A percentile compares a stretch with the other conserved stretches of the same genome.
Conservation (phyloP, 768 basidiomycete species). For the Lentinus tigrinus region DNA sequence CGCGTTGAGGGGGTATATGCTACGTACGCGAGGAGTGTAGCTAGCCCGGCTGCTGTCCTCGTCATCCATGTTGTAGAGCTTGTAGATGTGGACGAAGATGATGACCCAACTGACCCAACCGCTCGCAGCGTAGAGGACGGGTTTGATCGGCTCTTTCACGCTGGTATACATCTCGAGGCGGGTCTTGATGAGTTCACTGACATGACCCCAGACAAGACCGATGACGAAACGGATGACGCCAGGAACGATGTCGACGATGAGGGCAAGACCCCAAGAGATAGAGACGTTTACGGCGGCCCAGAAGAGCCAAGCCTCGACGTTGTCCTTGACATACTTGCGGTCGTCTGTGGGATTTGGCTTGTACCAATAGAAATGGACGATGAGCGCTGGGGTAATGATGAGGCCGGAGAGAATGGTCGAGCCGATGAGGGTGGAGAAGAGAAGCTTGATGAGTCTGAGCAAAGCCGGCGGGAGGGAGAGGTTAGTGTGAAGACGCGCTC, state of each 20-base stretch:
- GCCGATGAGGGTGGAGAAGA: conserved; percentile 74
- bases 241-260: conserved; percentile 70
- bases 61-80: conserved; percentile 46
- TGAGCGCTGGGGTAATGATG: conserved; percentile 58
- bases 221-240: conserved; percentile 51
- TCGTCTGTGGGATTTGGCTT: conserved; percentile 53
- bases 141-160: conserved; percentile 68
- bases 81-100: conserved; percentile 66
- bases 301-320: conserved; percentile 75
- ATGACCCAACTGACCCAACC: conserved; percentile 76
- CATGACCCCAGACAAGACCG: conserved; percentile 68
- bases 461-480: conserved; percentile 1
- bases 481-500: not conserved
- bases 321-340: conserved; percentile 61
- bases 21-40: conserved; percentile 58
- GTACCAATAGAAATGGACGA: conserved; percentile 73
- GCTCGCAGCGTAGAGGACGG: conserved; percentile 69
- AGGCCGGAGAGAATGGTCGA: conserved; percentile 64
- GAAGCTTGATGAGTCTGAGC: conserved; percentile 53
- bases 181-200: conserved; percentile 66
- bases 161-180: conserved; percentile 69
- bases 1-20: not conserved
- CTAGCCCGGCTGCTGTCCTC: conserved; percentile 46
- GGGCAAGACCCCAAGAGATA: conserved; percentile 76
- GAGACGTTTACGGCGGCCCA: conserved; percentile 79